Evolutionary conservation across 23 red algal species (phyloP).

Genomic region (Gracilaria caudata): DNA sequence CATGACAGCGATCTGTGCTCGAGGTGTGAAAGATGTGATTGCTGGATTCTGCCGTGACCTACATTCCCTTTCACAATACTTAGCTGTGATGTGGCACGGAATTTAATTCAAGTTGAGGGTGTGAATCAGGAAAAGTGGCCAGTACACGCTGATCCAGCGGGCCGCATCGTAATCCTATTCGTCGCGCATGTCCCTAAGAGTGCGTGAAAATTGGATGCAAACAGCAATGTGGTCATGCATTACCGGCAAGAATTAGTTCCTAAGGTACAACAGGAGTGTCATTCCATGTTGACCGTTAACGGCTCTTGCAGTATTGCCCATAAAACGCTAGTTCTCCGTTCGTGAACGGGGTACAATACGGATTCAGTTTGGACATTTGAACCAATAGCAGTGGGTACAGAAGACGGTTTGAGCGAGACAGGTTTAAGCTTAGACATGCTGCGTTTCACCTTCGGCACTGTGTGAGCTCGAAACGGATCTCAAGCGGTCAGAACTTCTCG

Average conservation of each 20-base stretch:
- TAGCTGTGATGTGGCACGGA: slow-evolving; percentile 2
- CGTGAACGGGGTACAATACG: too few relatives aligned
- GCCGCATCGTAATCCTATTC: not conserved
- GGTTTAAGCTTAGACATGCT: too few relatives aligned
- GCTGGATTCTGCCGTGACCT: not conserved
- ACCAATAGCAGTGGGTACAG: too few relatives aligned
- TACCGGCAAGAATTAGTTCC: too few relatives aligned
- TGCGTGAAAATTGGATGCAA: not conserved
- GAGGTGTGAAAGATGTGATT: not conserved
- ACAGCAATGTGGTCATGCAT: not conserved
- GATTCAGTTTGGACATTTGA: too few relatives aligned
- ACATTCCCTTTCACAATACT: not conserved
- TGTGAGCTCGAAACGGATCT: too few relatives aligned
- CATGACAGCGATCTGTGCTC: slow-evolving; percentile 3
- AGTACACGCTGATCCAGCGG: not conserved
- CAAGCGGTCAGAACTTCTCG: too few relatives aligned
- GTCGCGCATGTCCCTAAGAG: not conserved
- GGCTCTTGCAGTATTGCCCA: not conserved
- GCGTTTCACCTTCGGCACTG: too few relatives aligned
- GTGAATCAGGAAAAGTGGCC: slow-evolving; percentile 10
- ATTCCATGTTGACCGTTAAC: not conserved
- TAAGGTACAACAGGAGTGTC: not conserved
- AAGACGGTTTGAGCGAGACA: too few relatives aligned
- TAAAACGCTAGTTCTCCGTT: not conserved
- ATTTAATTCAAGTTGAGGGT: slow-evolving; percentile 5